A percentile compares a stretch with the other conserved stretches of the same genome.
phyloP scores from a whole-genome alignment of 2,329 filamentous ascomycete genomes.

The Rhynchosporium agropyri region DNA sequence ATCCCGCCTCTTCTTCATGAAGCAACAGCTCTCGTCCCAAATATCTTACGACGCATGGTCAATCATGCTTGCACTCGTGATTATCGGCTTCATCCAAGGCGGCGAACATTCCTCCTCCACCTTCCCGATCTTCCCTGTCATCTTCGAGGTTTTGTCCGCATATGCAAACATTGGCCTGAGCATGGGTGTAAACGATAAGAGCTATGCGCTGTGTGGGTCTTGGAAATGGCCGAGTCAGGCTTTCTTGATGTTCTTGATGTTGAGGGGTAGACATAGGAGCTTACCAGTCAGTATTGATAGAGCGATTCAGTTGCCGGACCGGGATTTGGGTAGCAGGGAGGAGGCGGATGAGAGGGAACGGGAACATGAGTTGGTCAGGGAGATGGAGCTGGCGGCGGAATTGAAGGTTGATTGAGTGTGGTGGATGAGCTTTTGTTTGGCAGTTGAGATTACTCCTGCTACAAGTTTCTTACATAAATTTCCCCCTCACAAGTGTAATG shows the following conservation, averaged over 20 bases:
- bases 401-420: not conserved
- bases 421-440: not conserved
- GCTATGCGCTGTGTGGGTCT: constrained; percentile 57
- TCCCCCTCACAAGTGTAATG: not conserved
- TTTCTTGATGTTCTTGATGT: constrained; percentile 58
- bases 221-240: constrained; percentile 59
- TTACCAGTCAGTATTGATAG: constrained; percentile 58
- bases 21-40: constrained; percentile 59
- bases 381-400: not conserved
- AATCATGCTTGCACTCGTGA: constrained; percentile 61
- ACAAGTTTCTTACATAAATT: not conserved
- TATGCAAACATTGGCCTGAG: constrained; percentile 66
- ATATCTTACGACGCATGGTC: constrained; percentile 68
- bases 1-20: constrained; percentile 27
- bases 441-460: not conserved
- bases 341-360: constrained; percentile 5
- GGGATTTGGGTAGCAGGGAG: constrained; percentile 4
- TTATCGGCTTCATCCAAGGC: constrained; percentile 62
- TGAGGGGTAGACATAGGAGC: constrained; percentile 55
- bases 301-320: constrained; percentile 49
- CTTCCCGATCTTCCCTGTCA: constrained; percentile 61
- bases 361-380: not conserved
- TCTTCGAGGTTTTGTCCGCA: constrained; percentile 59
- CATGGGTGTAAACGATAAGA: constrained; percentile 51
- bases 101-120: constrained; percentile 52